Percentiles rank a stretch among this genome's conserved stretches.
phyloP scores from a whole-genome alignment of 495 filamentous ascomycete species.

The Neurospora sp. region DNA sequence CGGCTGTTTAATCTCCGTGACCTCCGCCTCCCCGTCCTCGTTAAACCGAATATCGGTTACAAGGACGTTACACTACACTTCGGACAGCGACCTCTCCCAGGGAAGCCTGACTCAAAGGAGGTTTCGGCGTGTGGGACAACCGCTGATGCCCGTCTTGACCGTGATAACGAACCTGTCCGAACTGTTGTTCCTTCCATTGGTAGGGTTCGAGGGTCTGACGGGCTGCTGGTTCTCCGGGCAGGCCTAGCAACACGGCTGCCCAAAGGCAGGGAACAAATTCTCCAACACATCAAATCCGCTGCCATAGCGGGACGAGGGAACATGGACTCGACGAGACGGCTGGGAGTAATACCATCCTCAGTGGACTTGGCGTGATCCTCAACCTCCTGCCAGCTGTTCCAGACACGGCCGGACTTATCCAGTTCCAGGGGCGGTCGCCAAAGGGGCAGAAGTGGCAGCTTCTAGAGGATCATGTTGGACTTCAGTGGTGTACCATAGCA shows the following conservation, averaged over 20 bases:
- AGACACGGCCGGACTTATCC: conserved; percentile 67
- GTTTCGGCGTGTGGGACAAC: neutral
- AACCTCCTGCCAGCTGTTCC: conserved; percentile 70
- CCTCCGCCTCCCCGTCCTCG: neutral
- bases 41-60: neutral
- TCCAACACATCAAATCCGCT: too few relatives aligned
- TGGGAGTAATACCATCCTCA: conserved; percentile 41
- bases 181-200: too few relatives aligned
- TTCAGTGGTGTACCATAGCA: too few relatives aligned
- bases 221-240: too few relatives aligned
- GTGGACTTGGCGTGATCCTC: conserved; percentile 47
- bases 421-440: too few relatives aligned
- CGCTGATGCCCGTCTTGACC: neutral
- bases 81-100: neutral
- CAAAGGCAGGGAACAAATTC: too few relatives aligned
- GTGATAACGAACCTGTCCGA: too few relatives aligned
- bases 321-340: conserved; percentile 65
- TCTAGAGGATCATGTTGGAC: too few relatives aligned
- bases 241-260: too few relatives aligned
- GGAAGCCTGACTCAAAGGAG: neutral
- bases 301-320: conserved; percentile 48
- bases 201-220: too few relatives aligned
- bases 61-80: neutral
- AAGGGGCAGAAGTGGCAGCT: too few relatives aligned
- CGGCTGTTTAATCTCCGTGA: neutral